phyloP scores from a whole-genome alignment of 352 stramenopile genomes.

The Phytopythium ostracodes region DNA sequence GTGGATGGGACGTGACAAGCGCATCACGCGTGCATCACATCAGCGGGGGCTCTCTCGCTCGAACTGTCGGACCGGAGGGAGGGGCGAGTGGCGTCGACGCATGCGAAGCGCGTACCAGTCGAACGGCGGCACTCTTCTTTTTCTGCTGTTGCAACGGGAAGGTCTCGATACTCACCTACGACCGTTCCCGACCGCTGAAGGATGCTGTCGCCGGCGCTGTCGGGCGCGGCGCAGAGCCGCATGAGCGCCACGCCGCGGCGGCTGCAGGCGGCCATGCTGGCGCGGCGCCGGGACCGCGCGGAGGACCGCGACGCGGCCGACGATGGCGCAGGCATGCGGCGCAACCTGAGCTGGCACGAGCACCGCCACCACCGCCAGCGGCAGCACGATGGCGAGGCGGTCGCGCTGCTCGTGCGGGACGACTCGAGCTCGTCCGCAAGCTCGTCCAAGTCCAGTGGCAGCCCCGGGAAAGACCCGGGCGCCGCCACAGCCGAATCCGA shows the following conservation, averaged over 20 bases:
- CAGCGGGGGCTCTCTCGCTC: conserved; percentile 1
- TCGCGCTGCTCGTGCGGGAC: conserved; percentile 26
- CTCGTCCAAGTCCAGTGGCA: conserved; percentile 2
- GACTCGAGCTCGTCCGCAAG: not conserved
- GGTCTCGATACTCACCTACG: no score
- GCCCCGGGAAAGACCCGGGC: not conserved
- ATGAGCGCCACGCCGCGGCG: conserved; percentile 29
- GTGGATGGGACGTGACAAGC: not conserved
- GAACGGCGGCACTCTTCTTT: not conserved
- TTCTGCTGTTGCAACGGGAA: no score
- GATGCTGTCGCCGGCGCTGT: conserved; percentile 69
- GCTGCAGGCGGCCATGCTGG: conserved; percentile 16
- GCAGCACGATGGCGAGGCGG: conserved; percentile 15
- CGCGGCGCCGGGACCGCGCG: conserved; percentile 6
- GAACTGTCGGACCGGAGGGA: not conserved
- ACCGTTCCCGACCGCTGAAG: not conserved
- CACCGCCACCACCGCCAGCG: conserved; percentile 9
- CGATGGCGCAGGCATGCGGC: conserved; percentile 12
- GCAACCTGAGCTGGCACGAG: conserved; percentile 37
- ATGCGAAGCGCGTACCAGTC: not conserved
- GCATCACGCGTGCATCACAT: conserved; percentile 3
- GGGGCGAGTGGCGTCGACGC: not conserved
- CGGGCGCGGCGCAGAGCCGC: conserved; percentile 42
- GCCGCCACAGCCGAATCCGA: no score
- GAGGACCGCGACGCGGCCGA: not conserved